Conservation (phyloP, 495 filamentous ascomycete species). For the Penicillium argentinense region DNA sequence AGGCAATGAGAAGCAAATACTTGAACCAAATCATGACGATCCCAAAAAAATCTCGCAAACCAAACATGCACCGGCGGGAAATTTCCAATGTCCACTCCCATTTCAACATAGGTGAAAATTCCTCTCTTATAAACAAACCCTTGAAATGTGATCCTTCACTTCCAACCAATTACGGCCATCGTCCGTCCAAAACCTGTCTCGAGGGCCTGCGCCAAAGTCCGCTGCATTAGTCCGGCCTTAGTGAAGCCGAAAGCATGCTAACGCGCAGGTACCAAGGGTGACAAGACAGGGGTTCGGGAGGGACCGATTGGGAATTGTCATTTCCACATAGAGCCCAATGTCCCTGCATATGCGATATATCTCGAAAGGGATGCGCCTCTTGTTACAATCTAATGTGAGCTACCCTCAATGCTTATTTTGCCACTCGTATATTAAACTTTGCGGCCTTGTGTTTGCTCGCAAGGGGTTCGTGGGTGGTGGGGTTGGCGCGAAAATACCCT, state of each 20-base stretch:
- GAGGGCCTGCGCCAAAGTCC: background rate
- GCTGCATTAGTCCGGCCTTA: background rate
- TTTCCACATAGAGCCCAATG: background rate
- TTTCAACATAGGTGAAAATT: background rate
- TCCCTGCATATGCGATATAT: background rate
- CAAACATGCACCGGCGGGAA: background rate
- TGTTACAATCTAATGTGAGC: background rate
- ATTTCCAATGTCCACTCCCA: background rate
- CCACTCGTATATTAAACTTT: background rate
- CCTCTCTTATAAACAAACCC: too few species aligned
- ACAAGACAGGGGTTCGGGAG: background rate
- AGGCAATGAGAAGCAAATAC: background rate
- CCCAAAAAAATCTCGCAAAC: background rate
- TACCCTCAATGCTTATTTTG: background rate
- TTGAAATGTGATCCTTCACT: background rate
- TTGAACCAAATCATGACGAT: background rate
- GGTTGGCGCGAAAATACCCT: background rate
- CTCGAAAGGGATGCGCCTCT: background rate
- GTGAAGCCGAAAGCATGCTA: background rate
- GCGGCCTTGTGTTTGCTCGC: background rate
- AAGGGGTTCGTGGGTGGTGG: conserved; percentile 1
- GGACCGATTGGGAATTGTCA: background rate
- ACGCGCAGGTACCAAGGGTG: background rate
- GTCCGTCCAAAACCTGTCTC: background rate
- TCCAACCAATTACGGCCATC: background rate